Evolutionary conservation across 768 basidiomycete species (phyloP).

Genomic region (Phlegmacium glaucopus): DNA sequence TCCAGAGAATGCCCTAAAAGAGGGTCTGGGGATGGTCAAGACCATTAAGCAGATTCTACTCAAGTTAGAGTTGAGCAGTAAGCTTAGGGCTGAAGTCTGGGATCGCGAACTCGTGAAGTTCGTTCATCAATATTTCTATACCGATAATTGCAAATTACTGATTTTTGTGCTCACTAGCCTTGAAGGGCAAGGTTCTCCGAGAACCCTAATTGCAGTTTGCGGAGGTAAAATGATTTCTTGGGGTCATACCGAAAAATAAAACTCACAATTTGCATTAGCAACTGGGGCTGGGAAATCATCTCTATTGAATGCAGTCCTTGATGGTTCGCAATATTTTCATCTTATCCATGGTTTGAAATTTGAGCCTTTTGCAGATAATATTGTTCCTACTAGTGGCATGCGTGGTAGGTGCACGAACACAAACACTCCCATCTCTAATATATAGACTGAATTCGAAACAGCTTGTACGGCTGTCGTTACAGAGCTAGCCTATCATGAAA

Average conservation of each 20-base stretch:
- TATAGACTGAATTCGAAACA: slow-evolving; percentile 16
- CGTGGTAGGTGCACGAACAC: slow-evolving; percentile 35
- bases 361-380: slow-evolving; percentile 38
- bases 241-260: not conserved
- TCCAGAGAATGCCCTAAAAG: slow-evolving; percentile 46
- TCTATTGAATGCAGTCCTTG: slow-evolving; percentile 56
- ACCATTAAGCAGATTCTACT: slow-evolving; percentile 40
- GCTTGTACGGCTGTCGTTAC: slow-evolving; percentile 69
- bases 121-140: slow-evolving; percentile 7
- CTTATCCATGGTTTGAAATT: not conserved
- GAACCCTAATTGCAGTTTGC: slow-evolving; percentile 62
- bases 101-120: slow-evolving; percentile 49
- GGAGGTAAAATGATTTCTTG: slow-evolving; percentile 38
- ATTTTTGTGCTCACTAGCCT: slow-evolving; percentile 32
- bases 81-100: slow-evolving; percentile 59
- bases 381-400: slow-evolving; percentile 68
- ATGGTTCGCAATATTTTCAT: slow-evolving; percentile 33
- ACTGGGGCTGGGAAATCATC: slow-evolving; percentile 65
- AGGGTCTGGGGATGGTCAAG: slow-evolving; percentile 52
- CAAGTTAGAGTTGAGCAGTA: slow-evolving; percentile 47
- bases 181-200: slow-evolving; percentile 45
- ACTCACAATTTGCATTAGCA: slow-evolving; percentile 27
- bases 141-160: not conserved
- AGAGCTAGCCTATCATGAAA: slow-evolving; percentile 53
- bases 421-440: not conserved